Conservation (phyloP, 352 stramenopile genomes). For the Aphanomyces euteiches region DNA sequence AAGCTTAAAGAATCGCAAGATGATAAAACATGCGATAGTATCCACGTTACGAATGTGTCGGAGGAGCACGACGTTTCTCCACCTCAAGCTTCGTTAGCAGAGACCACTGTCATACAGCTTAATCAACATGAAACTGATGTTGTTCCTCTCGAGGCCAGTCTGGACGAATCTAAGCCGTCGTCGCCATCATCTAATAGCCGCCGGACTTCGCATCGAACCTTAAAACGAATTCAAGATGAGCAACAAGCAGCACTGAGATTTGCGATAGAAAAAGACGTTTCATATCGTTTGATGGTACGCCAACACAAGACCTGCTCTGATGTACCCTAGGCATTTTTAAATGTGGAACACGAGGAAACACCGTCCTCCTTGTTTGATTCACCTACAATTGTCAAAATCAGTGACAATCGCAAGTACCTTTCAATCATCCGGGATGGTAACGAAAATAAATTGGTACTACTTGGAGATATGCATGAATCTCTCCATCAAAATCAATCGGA, state of each 20-base stretch:
- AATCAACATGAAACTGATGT: neutral
- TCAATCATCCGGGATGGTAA: neutral
- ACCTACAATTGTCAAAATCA: neutral
- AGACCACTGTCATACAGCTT: neutral
- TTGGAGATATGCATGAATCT: neutral
- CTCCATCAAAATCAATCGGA: neutral
- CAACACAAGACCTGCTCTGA: neutral
- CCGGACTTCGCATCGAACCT: slow-evolving; percentile 25
- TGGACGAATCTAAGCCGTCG: slow-evolving; percentile 32
- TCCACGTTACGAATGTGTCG: neutral
- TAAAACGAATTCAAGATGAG: slow-evolving; percentile 28
- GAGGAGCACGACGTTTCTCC: neutral
- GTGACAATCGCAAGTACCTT: neutral
- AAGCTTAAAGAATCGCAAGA: neutral
- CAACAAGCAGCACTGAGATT: slow-evolving; percentile 13
- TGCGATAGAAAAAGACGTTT: slow-evolving; percentile 26
- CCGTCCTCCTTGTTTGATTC: neutral
- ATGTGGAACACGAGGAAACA: neutral
- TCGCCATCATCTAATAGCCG: slow-evolving; percentile 11
- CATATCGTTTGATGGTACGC: slow-evolving; percentile 25
- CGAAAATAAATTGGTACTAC: neutral
- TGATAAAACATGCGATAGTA: neutral
- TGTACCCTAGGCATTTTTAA: slow-evolving; percentile 14
- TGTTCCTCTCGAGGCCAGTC: neutral
- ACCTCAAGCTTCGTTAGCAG: neutral